A percentile compares a stretch with the other conserved stretches of the same genome.
Conservation (phyloP, 805 yeast species). For the Saturnispora kantuleensis region DNA sequence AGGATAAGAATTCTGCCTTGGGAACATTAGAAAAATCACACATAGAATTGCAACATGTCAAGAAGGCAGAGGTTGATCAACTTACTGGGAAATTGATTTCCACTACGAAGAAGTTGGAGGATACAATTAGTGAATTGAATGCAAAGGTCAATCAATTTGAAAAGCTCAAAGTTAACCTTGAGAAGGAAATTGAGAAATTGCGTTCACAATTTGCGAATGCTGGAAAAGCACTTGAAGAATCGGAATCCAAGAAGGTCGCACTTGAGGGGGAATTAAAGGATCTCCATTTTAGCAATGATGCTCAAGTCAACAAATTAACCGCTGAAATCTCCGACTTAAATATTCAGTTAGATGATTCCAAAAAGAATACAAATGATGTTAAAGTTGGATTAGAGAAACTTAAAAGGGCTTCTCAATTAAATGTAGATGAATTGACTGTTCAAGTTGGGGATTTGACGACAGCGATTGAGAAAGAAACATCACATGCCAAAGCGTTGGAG, state of each 20-base stretch:
- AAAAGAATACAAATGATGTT: background rate
- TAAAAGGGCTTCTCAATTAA: background rate
- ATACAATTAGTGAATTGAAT: background rate
- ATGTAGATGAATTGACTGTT: background rate
- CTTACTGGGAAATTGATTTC: too few species aligned
- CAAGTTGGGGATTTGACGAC: background rate
- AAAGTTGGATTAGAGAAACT: background rate
- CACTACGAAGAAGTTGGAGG: background rate
- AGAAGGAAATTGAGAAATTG: background rate
- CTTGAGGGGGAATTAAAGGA: background rate
- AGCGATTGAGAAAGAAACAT: background rate
- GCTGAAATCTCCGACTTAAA: background rate
- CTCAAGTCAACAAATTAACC: background rate
- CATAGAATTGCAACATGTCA: too few species aligned
- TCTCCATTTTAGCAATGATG: background rate
- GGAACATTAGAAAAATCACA: background rate
- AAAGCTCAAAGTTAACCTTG: background rate
- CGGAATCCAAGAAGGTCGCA: background rate
- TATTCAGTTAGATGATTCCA: background rate
- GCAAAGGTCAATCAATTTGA: background rate
- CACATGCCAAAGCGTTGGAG: too few species aligned
- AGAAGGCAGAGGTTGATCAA: too few species aligned
- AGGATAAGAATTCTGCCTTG: background rate
- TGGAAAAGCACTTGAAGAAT: background rate
- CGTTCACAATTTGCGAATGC: background rate